Evolutionary conservation across 2,329 filamentous ascomycete species (phyloP), one percentile per base, ranked within the genome.

Genomic region (Sphaerulina populicola): DNA sequence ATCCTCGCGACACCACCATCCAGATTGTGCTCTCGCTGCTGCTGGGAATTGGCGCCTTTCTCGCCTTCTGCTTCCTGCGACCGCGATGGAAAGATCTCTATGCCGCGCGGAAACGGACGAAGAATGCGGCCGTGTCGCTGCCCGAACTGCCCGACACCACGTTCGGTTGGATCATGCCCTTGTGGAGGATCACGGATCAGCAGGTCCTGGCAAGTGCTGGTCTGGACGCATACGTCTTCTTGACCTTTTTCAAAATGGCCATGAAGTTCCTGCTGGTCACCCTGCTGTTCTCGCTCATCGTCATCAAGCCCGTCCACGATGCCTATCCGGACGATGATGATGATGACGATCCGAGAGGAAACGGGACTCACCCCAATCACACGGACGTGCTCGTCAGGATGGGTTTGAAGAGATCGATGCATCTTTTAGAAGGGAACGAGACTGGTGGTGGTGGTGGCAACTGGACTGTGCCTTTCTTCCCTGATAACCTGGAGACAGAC

Each of bases 241-340:
- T 98, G 11, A 80, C 85, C 12, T 98, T 98, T 71, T 97, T 96
- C 76, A 94, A 90, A 67, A 93, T 97, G 81, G 85, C 91, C 10
- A 86, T 89, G 58, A 87, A 85, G 56, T 85, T 96, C 60, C 83
- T 97, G 45, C 73, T 79, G 12, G 73, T 86, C 46, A 85, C 94
- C 62, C 79, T 93, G 51, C 81, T 95, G 68, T 88, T 97, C 63
- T 85, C 90, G 27, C 74, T 86, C 33, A 75, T 79, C 12, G 79
- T 98, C 3, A 84, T 98, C 58, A 83, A 85, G 56, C 94, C 93
- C 0, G 85, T 98, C 52, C 94, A 97, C 65, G 77, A 79, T 52
- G 79, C 79, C 53, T 94, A 80, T 61, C 63, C 62, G 8, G 64
- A 77, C 64, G 74, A 67, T 39, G 60, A 62, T 29, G 58, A 59